These are phyloP conservation scores for Salvia rosmarinus DNA, from an alignment of 257 asterid genomes.

Conservation along the genomic window DNA sequence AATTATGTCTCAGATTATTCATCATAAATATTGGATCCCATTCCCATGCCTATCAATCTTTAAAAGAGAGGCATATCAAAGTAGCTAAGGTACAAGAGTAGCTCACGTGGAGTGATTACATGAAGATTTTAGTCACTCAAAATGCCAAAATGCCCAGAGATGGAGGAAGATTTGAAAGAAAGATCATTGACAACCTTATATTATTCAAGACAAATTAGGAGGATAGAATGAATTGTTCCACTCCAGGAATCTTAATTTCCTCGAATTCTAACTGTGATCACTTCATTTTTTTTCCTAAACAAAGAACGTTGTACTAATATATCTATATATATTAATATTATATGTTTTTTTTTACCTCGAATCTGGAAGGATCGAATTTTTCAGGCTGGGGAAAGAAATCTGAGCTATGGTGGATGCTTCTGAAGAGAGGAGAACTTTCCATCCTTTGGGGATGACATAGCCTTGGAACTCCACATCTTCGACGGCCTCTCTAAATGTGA, in stretches of 20 bases:
- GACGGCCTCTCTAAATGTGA: conserved; percentile 78
- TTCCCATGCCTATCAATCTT: neutral
- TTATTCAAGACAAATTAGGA: conserved; percentile 16
- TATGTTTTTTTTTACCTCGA: conserved; percentile 47
- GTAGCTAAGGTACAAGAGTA: conserved; percentile 36
- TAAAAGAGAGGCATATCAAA: neutral
- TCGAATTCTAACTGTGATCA: neutral
- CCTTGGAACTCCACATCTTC: conserved; percentile 70
- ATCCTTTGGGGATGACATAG: conserved; percentile 72
- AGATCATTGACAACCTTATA: conserved; percentile 47
- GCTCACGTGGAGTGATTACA: conserved; percentile 41
- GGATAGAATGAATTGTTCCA: conserved; percentile 34
- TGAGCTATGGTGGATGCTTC: conserved; percentile 63
- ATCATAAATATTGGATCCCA: neutral
- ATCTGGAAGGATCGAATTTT: conserved; percentile 73
- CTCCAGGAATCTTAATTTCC: conserved; percentile 10
- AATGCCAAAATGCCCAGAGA: conserved; percentile 29
- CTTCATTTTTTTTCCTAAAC: neutral
- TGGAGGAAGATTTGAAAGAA: conserved; percentile 35
- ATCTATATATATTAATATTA: neutral
- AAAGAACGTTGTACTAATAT: neutral
- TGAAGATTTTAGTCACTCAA: conserved; percentile 22
- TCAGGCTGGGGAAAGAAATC: conserved; percentile 71
- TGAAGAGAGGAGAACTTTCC: conserved; percentile 85
- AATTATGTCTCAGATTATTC: too few species aligned